Percentiles rank a stretch among this genome's conserved stretches.
Conservation (phyloP, 352 stramenopile genomes). For the Globisporangium alternatum region DNA sequence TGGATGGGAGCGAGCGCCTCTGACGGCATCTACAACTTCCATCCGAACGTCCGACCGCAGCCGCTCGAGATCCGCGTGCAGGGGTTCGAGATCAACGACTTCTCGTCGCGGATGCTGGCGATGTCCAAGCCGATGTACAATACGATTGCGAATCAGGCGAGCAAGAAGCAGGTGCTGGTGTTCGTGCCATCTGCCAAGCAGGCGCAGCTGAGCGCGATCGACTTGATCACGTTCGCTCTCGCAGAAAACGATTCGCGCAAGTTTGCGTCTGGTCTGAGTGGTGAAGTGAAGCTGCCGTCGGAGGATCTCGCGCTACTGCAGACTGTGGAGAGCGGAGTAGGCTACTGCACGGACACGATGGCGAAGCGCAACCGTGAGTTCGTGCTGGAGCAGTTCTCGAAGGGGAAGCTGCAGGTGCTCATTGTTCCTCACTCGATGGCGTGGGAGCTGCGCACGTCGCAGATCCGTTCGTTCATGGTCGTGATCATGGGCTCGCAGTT, state of each 20-base stretch:
- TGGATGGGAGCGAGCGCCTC: slow-evolving; percentile 95
- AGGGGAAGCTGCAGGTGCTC: slow-evolving; percentile 90
- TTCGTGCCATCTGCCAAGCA: slow-evolving; percentile 98
- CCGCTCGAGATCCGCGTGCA: slow-evolving; percentile 97
- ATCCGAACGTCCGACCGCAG: slow-evolving; percentile 93
- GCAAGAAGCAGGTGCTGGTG: slow-evolving; percentile 91
- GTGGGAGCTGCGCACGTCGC: slow-evolving; percentile 83
- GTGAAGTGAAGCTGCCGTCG: slow-evolving; percentile 45
- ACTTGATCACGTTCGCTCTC: slow-evolving; percentile 97
- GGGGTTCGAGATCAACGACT: slow-evolving; percentile 98
- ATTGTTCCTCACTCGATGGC: slow-evolving; percentile 94
- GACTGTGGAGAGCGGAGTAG: slow-evolving; percentile 93
- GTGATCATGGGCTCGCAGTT: slow-evolving; percentile 97
- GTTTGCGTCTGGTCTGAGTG: slow-evolving; percentile 42
- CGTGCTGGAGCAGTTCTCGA: slow-evolving; percentile 88
- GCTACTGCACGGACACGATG: slow-evolving; percentile 96
- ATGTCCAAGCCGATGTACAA: slow-evolving; percentile 99
- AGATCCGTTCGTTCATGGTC: slow-evolving; percentile 90
- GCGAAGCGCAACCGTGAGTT: slow-evolving; percentile 84
- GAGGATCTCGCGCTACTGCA: slow-evolving; percentile 92
- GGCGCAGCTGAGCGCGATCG: slow-evolving; percentile 97
- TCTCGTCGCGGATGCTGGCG: slow-evolving; percentile 94
- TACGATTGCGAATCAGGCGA: slow-evolving; percentile 83
- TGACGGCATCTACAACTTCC: slow-evolving; percentile 92
- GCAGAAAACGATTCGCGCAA: slow-evolving; percentile 78